These are phyloP conservation scores for Rhodosporidiobolus odoratus DNA, from an alignment of 768 basidiomycete genomes.

Conservation along the genomic window DNA sequence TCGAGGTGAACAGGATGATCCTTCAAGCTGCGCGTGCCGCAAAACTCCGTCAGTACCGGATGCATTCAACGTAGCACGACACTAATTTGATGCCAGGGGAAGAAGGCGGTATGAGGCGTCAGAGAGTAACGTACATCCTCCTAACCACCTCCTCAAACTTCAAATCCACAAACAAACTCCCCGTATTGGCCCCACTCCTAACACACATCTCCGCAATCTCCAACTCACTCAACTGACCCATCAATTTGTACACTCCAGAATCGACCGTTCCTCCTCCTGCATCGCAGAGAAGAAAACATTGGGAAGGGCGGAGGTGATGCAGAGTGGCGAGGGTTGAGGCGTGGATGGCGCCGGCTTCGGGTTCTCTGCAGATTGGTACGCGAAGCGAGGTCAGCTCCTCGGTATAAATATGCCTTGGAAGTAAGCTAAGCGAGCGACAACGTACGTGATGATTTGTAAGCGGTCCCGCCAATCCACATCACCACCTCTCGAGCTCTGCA, in stretches of 20 bases:
- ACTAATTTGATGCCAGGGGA: too few relatives aligned
- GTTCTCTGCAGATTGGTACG: conserved; percentile 49
- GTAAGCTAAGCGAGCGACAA: neutral
- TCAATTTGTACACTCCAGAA: conserved; percentile 58
- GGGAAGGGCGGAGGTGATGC: conserved; percentile 68
- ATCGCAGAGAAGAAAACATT: conserved; percentile 85
- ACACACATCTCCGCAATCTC: conserved; percentile 89
- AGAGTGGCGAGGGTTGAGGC: conserved; percentile 74
- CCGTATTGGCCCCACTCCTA: conserved; percentile 78
- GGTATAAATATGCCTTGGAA: neutral
- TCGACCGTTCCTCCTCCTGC: conserved; percentile 78
- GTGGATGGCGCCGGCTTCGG: conserved; percentile 86
- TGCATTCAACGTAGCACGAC: too few relatives aligned
- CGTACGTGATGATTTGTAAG: conserved; percentile 69
- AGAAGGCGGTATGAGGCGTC: too few relatives aligned
- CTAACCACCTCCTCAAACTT: conserved; percentile 76
- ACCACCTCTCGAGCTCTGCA: conserved; percentile 64
- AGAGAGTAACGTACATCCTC: conserved; percentile 50
- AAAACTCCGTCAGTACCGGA: neutral
- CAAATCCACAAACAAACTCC: conserved; percentile 78
- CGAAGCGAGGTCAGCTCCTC: neutral
- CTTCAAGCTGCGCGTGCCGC: conserved; percentile 53
- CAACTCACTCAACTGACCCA: conserved; percentile 68
- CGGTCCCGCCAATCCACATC: conserved; percentile 75
- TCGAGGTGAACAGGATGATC: conserved; percentile 83